phyloP scores from a whole-genome alignment of 2,329 filamentous ascomycete species.

The Elsinoe perseae region DNA sequence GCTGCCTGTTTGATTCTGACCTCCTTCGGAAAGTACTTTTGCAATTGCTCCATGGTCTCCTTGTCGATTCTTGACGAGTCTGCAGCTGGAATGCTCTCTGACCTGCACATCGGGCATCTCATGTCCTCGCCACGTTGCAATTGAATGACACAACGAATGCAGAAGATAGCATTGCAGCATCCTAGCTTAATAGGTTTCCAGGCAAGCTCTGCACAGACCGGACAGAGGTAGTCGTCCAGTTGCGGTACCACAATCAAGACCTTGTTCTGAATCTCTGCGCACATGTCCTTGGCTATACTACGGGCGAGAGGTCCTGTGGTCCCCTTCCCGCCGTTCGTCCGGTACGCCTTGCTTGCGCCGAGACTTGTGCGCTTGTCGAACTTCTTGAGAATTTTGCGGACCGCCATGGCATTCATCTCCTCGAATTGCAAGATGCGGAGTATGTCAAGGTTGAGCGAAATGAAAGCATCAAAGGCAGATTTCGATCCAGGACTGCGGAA shows the following conservation, averaged over 20 bases:
- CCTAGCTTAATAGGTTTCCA: slow-evolving; percentile 71
- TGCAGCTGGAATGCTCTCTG: slow-evolving; percentile 62
- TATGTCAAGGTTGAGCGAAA: slow-evolving; percentile 65
- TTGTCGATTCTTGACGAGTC: slow-evolving; percentile 63
- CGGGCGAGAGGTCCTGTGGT: slow-evolving; percentile 55
- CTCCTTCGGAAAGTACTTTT: slow-evolving; percentile 72
- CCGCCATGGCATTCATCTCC: slow-evolving; percentile 70
- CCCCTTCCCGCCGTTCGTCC: slow-evolving; percentile 30
- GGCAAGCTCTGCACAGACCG: slow-evolving; percentile 70
- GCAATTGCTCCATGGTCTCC: slow-evolving; percentile 60
- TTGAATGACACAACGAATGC: slow-evolving; percentile 73
- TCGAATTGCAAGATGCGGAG: slow-evolving; percentile 76
- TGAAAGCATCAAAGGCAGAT: slow-evolving; percentile 58
- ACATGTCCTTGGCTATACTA: slow-evolving; percentile 66
- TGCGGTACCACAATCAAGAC: slow-evolving; percentile 69
- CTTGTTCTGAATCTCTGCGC: slow-evolving; percentile 63
- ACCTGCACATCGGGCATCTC: slow-evolving; percentile 68
- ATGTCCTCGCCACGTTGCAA: slow-evolving; percentile 64
- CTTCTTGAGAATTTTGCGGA: slow-evolving; percentile 82
- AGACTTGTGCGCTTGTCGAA: slow-evolving; percentile 81
- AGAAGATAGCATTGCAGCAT: slow-evolving; percentile 67
- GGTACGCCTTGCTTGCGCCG: slow-evolving; percentile 52
- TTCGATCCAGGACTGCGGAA: slow-evolving; percentile 62
- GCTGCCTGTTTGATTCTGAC: slow-evolving; percentile 50
- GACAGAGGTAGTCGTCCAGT: slow-evolving; percentile 76